Base-by-base conservation (phyloP, 768 basidiomycete species). In the Rubroboletus pulcherrimus region DNA sequence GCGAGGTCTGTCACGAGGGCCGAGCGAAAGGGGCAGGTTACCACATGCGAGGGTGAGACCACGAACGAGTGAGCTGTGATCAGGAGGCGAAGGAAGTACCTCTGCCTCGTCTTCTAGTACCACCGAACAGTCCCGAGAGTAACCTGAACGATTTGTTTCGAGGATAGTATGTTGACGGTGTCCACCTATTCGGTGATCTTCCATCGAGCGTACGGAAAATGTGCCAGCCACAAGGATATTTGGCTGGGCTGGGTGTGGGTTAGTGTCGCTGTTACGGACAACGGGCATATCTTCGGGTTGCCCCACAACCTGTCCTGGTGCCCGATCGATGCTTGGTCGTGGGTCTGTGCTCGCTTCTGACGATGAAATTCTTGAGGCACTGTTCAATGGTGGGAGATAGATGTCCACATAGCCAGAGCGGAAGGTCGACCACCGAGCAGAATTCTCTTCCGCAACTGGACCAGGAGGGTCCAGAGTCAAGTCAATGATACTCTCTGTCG, bases 1-100 rank as follows among this genome's bases (percentile, higher is more conserved):
- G 29, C 78, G 77, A 38, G 75, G 66, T 56, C 67, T 76, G 58
- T 80, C 78, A 44, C 69, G 58, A 37, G 67, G 54, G 7, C 71
- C 66, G 12, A 68, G 65, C 8, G 61, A 56, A 44, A 72, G 54
- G 10, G 33, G 38, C 1, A 62, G 31, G 24, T 33, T 58, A 19
- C 44, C 49, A 38, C 47, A 41, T 5, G 33, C n/a, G 29, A 40
- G 24, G 14, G 51, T 41, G 24, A 56, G 34, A 26, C 34, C 41
- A 52, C 3, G 56, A 43, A 53, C 10, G 15, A 26, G 15, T 41
- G 49, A 1, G 40, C 26, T 14, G 24, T 11, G 29, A 37, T 42
- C 45, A 8, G 46, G n/a, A 19, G 42, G 43, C 15, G 19, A 17
- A n/a, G 47, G 31, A 17, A 19, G 38, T 26, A 47, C 14, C 15